Percentiles rank a stretch among this genome's conserved stretches.
Conservation (phyloP, 2,329 filamentous ascomycete species). For the Stemphylium vesicarium region DNA sequence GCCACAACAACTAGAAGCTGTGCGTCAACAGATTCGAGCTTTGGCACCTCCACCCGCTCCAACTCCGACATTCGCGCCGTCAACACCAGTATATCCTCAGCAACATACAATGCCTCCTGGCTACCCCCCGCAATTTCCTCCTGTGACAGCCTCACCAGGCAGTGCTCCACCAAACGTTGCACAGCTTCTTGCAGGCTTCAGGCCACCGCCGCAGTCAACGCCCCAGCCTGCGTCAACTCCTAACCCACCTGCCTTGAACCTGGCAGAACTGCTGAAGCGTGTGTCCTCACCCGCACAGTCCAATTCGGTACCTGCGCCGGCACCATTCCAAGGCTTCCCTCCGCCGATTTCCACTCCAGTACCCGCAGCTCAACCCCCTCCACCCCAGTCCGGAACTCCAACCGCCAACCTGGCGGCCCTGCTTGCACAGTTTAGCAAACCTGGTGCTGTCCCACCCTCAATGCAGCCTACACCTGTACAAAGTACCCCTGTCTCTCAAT, state of each 20-base stretch:
- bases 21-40: conserved; percentile 83
- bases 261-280: conserved; percentile 40
- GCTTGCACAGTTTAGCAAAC: conserved; percentile 41
- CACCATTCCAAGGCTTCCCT: conserved; percentile 36
- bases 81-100: conserved; percentile 40
- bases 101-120: conserved; percentile 29
- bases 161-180: conserved; percentile 36
- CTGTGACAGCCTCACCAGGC: conserved; percentile 24
- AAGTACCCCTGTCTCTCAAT: conserved; percentile 24
- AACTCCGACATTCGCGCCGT: conserved; percentile 43
- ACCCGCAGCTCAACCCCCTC: conserved; percentile 27
- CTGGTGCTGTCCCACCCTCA: conserved; percentile 24
- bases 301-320: conserved; percentile 29
- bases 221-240: conserved; percentile 29
- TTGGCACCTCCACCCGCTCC: conserved; percentile 67
- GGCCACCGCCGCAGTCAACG: conserved; percentile 27
- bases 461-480: conserved; percentile 26
- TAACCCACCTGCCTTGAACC: conserved; percentile 29
- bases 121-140: conserved; percentile 27
- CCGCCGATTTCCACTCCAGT: conserved; percentile 31
- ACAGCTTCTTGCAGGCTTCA: conserved; percentile 38
- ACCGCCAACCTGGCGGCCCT: conserved; percentile 40
- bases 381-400: conserved; percentile 35
- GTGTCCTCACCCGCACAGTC: conserved; percentile 37
- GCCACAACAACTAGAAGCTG: conserved; percentile 80